A percentile compares a stretch with the other conserved stretches of the same genome.
Evolutionary conservation across 805 yeast genomes (phyloP).

Genomic region (Vanderwaltozyma polyspora): DNA sequence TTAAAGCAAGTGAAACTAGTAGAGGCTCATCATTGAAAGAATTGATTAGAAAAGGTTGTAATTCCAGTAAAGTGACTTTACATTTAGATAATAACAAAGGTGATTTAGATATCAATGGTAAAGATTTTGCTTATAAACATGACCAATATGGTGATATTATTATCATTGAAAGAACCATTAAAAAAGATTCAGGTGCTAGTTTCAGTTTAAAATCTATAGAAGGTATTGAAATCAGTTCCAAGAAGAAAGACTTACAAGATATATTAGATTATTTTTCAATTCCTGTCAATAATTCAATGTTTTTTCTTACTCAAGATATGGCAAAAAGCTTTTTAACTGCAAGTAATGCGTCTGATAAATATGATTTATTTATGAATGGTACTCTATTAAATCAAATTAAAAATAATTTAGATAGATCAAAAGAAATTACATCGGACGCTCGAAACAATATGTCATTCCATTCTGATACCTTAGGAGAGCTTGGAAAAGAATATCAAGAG

Average conservation of each 20-base stretch:
- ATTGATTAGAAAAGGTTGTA: conserved; percentile 66
- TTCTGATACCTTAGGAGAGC: conserved; percentile 29
- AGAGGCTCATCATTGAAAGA: conserved; percentile 65
- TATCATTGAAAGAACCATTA: conserved; percentile 55
- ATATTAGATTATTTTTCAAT: conserved; percentile 64
- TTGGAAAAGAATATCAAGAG: conserved; percentile 32
- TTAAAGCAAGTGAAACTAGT: conserved; percentile 76
- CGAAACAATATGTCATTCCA: conserved; percentile 31
- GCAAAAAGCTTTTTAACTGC: conserved; percentile 83
- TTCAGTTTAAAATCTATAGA: conserved; percentile 45
- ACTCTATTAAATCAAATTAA: conserved; percentile 60
- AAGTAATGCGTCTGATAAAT: conserved; percentile 62
- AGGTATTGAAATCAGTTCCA: conserved; percentile 45
- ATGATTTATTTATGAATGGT: conserved; percentile 68
- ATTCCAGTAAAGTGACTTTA: conserved; percentile 56
- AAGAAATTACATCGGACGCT: conserved; percentile 27
- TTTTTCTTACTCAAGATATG: conserved; percentile 85
- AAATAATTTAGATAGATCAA: conserved; percentile 37
- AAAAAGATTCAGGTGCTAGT: conserved; percentile 37
- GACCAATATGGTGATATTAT: conserved; percentile 60
- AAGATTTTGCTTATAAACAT: conserved; percentile 52
- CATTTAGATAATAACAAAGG: too few species aligned
- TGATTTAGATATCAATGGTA: too few species aligned
- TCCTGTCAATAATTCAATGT: conserved; percentile 81
- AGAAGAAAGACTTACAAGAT: conserved; percentile 53